Base-by-base conservation (phyloP, 305 asterid genomes). In the Petunia hybrid region DNA sequence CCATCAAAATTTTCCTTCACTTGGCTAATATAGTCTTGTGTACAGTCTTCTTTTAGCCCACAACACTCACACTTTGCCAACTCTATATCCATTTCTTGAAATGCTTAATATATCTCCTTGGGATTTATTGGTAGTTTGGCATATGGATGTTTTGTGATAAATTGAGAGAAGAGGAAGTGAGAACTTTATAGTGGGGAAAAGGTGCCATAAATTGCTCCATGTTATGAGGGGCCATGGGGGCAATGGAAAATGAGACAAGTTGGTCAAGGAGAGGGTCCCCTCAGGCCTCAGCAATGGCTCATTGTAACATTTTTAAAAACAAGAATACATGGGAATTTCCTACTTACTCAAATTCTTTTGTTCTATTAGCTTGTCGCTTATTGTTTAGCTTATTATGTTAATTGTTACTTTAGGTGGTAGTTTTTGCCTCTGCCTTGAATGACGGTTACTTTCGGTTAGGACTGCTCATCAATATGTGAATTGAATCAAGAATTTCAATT, bases 41-140 rank as follows among this genome's bases (percentile, higher is more conserved):
- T 95, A 86, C 97, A 95, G 13, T 95, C 99, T 81, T 95, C 99
- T 76, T 92, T 93, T 75, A 95, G 59, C 2, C 97, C 97, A 86
- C 97, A 95, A 76, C 99, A 93, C 79, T 92, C 99, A 68, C 99
- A 95, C 92, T 87, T 91, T 22, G 85, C 97, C 85, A 91, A 41
- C 80, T 92, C 98, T 43, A 89, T 90, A 48, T 92, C 98, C 98
- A 93, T 92, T 63, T 76, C 45, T 62, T 46, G 31, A 22, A 22
- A 45, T 55, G 6, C 8, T 46, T n/a, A n/a, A 66, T 38, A 16
- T 2, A 62, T 1, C 38, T 14, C 7, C 41, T 38, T 36, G 69
- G 43, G n/a, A 63, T 66, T 45, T 45, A 45, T 22, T 39, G 55
- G 36, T 1, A 1, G 1, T 31, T 39, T 43, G 14, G 66, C 42